phyloP scores from a whole-genome alignment of 371 early-diverging fungal genomes.

The Gilbertella persicaria region DNA sequence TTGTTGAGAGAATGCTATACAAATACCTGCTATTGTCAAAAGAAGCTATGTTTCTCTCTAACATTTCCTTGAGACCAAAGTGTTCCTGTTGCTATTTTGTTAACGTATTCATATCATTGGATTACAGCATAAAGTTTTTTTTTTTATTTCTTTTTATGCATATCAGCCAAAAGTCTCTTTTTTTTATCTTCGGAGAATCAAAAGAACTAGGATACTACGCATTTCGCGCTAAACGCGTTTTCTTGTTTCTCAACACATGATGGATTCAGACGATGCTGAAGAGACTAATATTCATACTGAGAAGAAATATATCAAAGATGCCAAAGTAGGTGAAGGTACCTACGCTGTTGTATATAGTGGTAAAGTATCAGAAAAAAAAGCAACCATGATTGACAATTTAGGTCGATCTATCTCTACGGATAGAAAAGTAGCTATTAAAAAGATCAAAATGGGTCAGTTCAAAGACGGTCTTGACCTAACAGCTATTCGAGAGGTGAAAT shows the following conservation, averaged over 20 bases:
- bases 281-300: conserved; percentile 62
- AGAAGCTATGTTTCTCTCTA: no score
- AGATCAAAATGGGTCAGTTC: conserved; percentile 90
- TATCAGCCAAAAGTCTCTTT: no score
- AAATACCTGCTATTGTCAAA: no score
- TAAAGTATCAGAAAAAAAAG: conserved; percentile 20
- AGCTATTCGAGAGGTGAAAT: conserved; percentile 97
- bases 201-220: no score
- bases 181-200: no score
- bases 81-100: no score
- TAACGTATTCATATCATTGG: no score
- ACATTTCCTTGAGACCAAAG: no score
- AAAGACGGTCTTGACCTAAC: conserved; percentile 93
- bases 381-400: conserved; percentile 9
- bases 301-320: conserved; percentile 74
- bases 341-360: conserved; percentile 94
- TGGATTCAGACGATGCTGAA: conserved; percentile 52
- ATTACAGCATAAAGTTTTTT: no score
- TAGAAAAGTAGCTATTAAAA: conserved; percentile 89
- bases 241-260: background rate
- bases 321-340: conserved; percentile 94
- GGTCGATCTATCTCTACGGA: conserved; percentile 58
- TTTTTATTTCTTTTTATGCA: no score
- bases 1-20: no score
- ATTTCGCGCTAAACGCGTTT: no score